phyloP scores from a whole-genome alignment of 225 moss, liverwort and hornwort genomes.

The Physcomitrium patens region DNA sequence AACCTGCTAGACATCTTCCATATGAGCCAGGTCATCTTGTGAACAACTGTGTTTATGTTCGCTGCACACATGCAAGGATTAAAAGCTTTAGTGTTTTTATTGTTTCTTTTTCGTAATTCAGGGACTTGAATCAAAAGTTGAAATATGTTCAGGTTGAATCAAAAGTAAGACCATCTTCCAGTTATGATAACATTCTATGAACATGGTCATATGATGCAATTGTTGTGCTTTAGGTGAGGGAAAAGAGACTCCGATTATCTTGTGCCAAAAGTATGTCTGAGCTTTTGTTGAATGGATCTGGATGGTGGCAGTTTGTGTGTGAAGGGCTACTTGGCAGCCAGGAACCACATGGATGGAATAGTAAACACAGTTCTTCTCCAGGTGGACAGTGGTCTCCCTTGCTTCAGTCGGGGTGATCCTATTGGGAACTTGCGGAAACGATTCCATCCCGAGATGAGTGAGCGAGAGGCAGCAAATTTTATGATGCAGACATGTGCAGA shows the following conservation, averaged over 20 bases:
- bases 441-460: conserved; percentile 91
- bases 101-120: too few relatives aligned
- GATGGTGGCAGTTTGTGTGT: conserved; percentile 70
- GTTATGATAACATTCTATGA: neutral
- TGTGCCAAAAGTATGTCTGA: conserved; percentile 19
- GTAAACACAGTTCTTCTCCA: conserved; percentile 76
- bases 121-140: too few relatives aligned
- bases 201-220: neutral
- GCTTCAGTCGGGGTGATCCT: conserved; percentile 92
- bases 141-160: too few relatives aligned
- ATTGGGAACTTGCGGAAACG: conserved; percentile 84
- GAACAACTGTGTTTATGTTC: neutral
- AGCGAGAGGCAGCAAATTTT: conserved; percentile 88
- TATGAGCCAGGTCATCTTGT: conserved; percentile 4
- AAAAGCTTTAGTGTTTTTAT: too few relatives aligned
- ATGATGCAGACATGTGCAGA: conserved; percentile 96
- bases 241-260: neutral
- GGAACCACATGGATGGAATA: conserved; percentile 86
- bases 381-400: conserved; percentile 92
- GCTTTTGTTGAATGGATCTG: conserved; percentile 7
- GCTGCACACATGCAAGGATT: neutral
- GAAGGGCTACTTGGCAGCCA: conserved; percentile 88
- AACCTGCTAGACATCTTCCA: neutral
- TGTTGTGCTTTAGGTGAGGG: neutral
- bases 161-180: too few relatives aligned